Evolutionary conservation across 768 basidiomycete species (phyloP).

Genomic region (Kwoniella sp.): DNA sequence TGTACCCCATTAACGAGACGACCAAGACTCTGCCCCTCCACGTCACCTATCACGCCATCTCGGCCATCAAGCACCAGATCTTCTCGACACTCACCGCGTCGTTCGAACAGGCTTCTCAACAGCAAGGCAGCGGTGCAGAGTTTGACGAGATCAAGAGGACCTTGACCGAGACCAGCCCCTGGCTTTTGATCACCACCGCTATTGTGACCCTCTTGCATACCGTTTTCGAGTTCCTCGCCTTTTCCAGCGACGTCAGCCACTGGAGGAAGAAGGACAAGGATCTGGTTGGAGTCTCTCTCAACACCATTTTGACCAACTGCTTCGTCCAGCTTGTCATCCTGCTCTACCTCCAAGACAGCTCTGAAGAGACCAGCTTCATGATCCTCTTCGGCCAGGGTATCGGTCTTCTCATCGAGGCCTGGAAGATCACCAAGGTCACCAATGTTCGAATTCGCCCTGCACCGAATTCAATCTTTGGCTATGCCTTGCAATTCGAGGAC

Average conservation of each 20-base stretch:
- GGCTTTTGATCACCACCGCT: conserved; percentile 77
- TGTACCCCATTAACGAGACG: conserved; percentile 78
- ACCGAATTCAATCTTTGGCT: conserved; percentile 67
- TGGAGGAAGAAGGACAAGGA: conserved; percentile 88
- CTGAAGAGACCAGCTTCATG: conserved; percentile 95
- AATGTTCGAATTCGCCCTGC: conserved; percentile 68
- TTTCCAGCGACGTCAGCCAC: conserved; percentile 89
- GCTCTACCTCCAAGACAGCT: conserved; percentile 91
- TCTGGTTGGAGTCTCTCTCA: conserved; percentile 88
- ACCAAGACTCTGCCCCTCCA: conserved; percentile 72
- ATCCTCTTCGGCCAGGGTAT: conserved; percentile 63
- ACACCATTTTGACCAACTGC: conserved; percentile 83
- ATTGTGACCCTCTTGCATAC: conserved; percentile 82
- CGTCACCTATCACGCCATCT: conserved; percentile 78
- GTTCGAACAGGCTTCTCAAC: conserved; percentile 78
- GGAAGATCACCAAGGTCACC: conserved; percentile 79
- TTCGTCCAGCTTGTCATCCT: conserved; percentile 76
- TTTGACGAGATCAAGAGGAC: conserved; percentile 94
- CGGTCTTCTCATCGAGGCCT: conserved; percentile 63
- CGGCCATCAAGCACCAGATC: conserved; percentile 63
- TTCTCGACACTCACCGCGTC: conserved; percentile 78
- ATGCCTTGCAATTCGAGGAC: conserved; percentile 78
- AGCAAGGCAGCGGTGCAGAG: conserved; percentile 57
- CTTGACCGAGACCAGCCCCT: conserved; percentile 65
- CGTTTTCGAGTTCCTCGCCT: conserved; percentile 90